Percentiles rank a stretch among this genome's conserved stretches.
phyloP scores from a whole-genome alignment of 352 stramenopile species.

The Pythium rishiriense region DNA sequence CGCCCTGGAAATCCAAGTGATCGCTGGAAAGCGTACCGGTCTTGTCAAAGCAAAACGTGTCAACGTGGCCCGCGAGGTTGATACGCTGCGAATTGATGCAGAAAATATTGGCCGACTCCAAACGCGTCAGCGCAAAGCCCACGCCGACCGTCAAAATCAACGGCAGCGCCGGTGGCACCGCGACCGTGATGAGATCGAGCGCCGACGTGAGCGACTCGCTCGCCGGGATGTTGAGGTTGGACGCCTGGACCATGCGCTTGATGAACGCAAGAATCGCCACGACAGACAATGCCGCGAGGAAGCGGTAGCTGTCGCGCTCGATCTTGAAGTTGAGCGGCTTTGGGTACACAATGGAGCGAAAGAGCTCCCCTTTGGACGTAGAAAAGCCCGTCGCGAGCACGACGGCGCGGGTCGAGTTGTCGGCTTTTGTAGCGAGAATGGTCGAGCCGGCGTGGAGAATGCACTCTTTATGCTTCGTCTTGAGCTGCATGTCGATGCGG shows the following conservation, averaged over 20 bases:
- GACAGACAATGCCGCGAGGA: slow-evolving; percentile 29
- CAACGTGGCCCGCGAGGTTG: slow-evolving; percentile 67
- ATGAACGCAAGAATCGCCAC: slow-evolving; percentile 36
- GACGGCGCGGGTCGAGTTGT: slow-evolving; percentile 27
- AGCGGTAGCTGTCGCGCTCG: slow-evolving; percentile 39
- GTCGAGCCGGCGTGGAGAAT: slow-evolving; percentile 66
- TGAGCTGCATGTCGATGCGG: slow-evolving; percentile 37
- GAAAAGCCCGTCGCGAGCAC: slow-evolving; percentile 37
- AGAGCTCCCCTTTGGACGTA: slow-evolving; percentile 39
- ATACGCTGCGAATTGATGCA: slow-evolving; percentile 55
- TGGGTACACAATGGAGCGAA: slow-evolving; percentile 38
- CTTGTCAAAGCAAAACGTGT: slow-evolving; percentile 87
- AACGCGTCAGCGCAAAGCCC: slow-evolving; percentile 41
- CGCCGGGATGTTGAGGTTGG: slow-evolving; percentile 21
- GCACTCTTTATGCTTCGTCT: slow-evolving; percentile 47
- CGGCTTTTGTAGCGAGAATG: slow-evolving; percentile 15
- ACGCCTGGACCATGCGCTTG: slow-evolving; percentile 34
- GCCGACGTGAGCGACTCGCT: slow-evolving; percentile 35
- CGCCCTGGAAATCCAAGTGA: slow-evolving; percentile 68
- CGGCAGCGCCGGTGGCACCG: slow-evolving; percentile 47
- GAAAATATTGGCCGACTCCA: slow-evolving; percentile 35
- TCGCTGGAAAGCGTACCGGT: slow-evolving; percentile 77
- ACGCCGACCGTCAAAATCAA: slow-evolving; percentile 52
- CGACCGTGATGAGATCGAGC: slow-evolving; percentile 54
- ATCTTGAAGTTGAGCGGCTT: slow-evolving; percentile 30